Conservation (phyloP, 2,329 filamentous ascomycete species). For the Aspergillus carbonarius region DNA sequence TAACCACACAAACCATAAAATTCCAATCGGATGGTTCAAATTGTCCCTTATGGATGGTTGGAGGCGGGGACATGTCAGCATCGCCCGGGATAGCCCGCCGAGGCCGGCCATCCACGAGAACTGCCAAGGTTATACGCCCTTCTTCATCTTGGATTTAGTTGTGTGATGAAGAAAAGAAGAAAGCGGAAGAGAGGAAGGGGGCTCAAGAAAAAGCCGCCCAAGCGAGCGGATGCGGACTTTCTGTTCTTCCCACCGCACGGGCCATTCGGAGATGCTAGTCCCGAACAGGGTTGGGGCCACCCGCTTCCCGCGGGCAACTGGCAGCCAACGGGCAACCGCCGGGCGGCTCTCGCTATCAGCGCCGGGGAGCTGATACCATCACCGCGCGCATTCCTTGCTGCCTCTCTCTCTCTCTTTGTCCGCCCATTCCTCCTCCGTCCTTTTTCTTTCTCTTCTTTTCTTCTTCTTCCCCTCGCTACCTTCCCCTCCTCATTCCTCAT, state of each 20-base stretch:
- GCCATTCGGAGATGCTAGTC: constrained; percentile 21
- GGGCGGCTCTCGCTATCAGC: not conserved
- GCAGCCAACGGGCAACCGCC: not conserved
- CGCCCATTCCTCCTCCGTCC: constrained; percentile 12
- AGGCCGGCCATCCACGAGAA: constrained; percentile 34
- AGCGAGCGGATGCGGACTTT: constrained; percentile 12
- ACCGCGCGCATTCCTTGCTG: constrained; percentile 11
- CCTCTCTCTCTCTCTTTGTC: constrained; percentile 20
- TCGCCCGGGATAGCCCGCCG: constrained; percentile 35
- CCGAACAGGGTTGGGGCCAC: constrained; percentile 22
- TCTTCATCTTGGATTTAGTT: constrained; percentile 46
- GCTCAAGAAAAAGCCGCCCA: not conserved
- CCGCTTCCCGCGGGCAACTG: constrained; percentile 42
- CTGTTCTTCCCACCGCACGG: not conserved
- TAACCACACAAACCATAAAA: constrained; percentile 22
- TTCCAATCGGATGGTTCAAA: constrained; percentile 37
- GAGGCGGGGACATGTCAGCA: constrained; percentile 40
- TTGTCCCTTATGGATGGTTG: constrained; percentile 38
- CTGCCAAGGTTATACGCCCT: constrained; percentile 35
- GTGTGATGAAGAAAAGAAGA: constrained; percentile 36
- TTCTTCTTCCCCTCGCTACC: constrained; percentile 20
- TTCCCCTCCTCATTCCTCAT: not conserved
- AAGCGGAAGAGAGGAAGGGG: constrained; percentile 17
- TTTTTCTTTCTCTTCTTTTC: constrained; percentile 29
- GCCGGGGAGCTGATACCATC: constrained; percentile 2